Conservation (phyloP, 345 rosid species). For the Rhodomyrtus tomentosa region DNA sequence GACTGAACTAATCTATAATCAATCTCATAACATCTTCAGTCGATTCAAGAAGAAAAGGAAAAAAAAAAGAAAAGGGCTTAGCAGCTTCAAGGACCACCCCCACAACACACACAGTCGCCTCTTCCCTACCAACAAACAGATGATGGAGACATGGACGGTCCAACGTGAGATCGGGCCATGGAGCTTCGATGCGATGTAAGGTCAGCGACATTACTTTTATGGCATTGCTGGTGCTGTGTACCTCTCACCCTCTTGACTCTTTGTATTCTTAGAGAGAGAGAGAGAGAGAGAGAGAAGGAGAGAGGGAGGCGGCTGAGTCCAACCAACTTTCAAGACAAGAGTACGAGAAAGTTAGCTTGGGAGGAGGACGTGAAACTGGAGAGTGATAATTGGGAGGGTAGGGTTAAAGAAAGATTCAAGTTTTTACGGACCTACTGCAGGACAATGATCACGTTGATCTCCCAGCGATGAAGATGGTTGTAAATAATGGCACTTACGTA, state of each 20-base stretch:
- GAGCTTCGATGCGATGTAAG: not conserved
- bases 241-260: not conserved
- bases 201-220: not conserved
- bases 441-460: not conserved
- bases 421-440: not conserved
- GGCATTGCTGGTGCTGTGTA: not conserved
- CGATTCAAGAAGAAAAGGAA: not conserved
- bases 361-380: not conserved
- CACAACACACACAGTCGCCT: not conserved
- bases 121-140: not conserved
- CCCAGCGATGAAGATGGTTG: not conserved
- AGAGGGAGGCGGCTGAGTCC: not conserved
- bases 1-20: not conserved
- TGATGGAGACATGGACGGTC: constrained; percentile 1
- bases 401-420: not conserved
- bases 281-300: not conserved
- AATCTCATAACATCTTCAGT: not conserved
- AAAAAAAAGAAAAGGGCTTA: no score
- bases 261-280: not conserved
- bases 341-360: constrained; percentile 4
- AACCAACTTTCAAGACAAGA: constrained; percentile 10
- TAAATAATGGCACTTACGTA: not conserved
- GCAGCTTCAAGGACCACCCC: not conserved
- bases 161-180: not conserved
- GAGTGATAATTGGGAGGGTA: not conserved